Evolutionary conservation across 331 rosid species (phyloP), one percentile per base, ranked within the genome.

Genomic region (Arachis monticola): DNA sequence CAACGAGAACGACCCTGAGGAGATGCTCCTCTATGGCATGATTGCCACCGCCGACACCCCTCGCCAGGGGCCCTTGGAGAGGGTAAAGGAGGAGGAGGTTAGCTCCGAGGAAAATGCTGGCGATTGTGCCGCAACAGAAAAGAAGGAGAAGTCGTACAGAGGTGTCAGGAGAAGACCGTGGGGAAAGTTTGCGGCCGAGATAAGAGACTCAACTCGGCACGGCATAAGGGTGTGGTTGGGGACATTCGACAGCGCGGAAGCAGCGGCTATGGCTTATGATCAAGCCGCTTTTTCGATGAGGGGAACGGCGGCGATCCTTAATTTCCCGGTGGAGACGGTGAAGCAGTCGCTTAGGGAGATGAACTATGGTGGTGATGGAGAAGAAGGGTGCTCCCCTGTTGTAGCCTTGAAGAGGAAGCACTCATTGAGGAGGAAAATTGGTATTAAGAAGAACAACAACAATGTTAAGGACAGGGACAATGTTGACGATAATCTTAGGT

Each of bases 111-210:
- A 74, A 7, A 86, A 69, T 6, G 70, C 71, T 27, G 6, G 74
- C 32, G 6, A 51, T 10, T 11, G 13, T 11, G 7, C 30, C 12
- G 64, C 42, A 35, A 35, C 2, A 3, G 60, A 11, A 1, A 69
- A 59, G 66, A 88, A 84, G 90, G 96, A 87, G 45, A 89, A 82
- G 89, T 72, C 84, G 9, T 93, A 84, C 77, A 82, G 98, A 46
- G 98, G 98, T 0, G 98, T 93, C 0, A 70, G 98, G 62, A 67
- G 87, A 59, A 82, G 98, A 7, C 98, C 98, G 3, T 93, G 98
- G 98, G 98, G 98, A 5, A 93, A 93, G 61, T 93, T 88, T 12
- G 98, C 98, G 0, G 98, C 98, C 0, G 98, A 93, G 68, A 93
- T 93, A 65, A 83, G 98, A 74, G 98, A 93, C 55, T 94, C 98